Evolutionary conservation across 164 flowering plant species (phyloP).

Genomic region (Sextonia rubra): DNA sequence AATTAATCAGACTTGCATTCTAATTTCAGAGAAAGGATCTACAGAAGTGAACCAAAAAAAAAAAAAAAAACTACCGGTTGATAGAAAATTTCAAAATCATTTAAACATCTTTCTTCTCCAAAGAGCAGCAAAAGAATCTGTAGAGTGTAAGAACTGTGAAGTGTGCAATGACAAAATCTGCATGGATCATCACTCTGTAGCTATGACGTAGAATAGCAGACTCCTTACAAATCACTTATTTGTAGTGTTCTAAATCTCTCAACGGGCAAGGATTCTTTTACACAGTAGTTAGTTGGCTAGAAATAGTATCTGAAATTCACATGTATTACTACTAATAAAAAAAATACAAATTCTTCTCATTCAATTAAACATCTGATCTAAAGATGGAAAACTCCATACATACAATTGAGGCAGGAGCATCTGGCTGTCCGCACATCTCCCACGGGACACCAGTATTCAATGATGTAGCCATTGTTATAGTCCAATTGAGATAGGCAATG

Average conservation of each 20-base stretch:
- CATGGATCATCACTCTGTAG: too few species aligned
- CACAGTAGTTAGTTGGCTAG: too few species aligned
- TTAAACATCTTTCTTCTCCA: neutral
- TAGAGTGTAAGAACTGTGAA: too few species aligned
- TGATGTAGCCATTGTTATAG: constrained; percentile 83
- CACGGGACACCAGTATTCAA: constrained; percentile 94
- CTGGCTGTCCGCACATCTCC: constrained; percentile 96
- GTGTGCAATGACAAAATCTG: too few species aligned
- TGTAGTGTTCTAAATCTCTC: neutral
- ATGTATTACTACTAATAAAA: neutral
- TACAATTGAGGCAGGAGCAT: constrained; percentile 95
- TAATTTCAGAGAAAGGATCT: neutral
- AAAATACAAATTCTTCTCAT: neutral
- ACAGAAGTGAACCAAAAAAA: neutral
- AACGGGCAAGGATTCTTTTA: too few species aligned
- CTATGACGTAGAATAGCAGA: too few species aligned
- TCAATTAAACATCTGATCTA: neutral
- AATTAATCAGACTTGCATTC: neutral
- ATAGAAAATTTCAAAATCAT: neutral
- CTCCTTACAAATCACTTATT: neutral
- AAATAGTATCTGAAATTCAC: neutral
- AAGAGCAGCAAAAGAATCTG: neutral
- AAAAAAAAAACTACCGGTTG: neutral
- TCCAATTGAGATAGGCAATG: constrained; percentile 76
- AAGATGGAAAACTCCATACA: constrained; percentile 21